phyloP scores from a whole-genome alignment of 1,284 basidiomycete species.

The Marasmius fiardii region DNA sequence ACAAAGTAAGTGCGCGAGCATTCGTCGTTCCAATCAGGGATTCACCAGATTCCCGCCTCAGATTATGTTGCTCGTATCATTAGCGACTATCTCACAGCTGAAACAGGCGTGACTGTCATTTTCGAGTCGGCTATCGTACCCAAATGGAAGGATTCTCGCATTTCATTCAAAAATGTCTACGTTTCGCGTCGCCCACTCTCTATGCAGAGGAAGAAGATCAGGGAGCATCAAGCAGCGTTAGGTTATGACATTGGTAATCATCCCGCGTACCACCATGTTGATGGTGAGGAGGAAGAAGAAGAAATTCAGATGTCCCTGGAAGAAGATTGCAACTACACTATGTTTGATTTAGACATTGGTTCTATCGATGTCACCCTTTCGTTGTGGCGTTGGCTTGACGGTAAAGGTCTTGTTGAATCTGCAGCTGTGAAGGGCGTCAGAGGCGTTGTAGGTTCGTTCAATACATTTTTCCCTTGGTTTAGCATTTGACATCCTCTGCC shows the following conservation, averaged over 20 bases:
- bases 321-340: constrained; percentile 72
- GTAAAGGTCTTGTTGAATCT: constrained; percentile 89
- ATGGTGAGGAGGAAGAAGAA: constrained; percentile 53
- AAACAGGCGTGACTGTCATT: constrained; percentile 92
- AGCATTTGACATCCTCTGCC: constrained; percentile 5
- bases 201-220: constrained; percentile 16
- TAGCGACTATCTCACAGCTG: constrained; percentile 89
- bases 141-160: constrained; percentile 93
- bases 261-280: constrained; percentile 59
- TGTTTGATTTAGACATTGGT: constrained; percentile 91
- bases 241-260: constrained; percentile 77
- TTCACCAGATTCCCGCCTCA: constrained; percentile 24
- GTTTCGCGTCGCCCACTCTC: constrained; percentile 74
- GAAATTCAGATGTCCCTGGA: constrained; percentile 22
- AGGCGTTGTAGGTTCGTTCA: constrained; percentile 77
- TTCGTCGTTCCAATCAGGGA: background rate
- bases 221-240: constrained; percentile 52
- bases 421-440: constrained; percentile 93
- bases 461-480: background rate
- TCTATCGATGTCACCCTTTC: constrained; percentile 97
- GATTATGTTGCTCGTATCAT: constrained; percentile 88
- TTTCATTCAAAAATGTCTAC: constrained; percentile 97
- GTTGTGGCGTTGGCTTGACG: constrained; percentile 91
- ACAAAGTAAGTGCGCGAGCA: constrained; percentile 55
- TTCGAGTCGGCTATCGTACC: constrained; percentile 99